phyloP scores from a whole-genome alignment of 2,329 filamentous ascomycete genomes.

The Colletotrichum lentis region DNA sequence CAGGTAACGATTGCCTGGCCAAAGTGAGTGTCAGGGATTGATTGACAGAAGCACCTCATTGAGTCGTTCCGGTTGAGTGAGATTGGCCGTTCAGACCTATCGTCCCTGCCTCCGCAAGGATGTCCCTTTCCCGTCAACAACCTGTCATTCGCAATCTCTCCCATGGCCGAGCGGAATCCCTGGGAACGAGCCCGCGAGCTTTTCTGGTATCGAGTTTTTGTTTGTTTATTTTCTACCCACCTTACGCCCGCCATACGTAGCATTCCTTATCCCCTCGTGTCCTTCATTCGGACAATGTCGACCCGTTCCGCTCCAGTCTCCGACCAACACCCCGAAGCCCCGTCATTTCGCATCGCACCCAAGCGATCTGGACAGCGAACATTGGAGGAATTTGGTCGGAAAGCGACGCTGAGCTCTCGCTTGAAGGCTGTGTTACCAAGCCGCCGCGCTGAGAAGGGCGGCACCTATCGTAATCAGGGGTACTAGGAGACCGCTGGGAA shows the following conservation, averaged over 20 bases:
- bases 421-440: constrained; percentile 58
- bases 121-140: constrained; percentile 16
- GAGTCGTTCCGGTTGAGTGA: background rate
- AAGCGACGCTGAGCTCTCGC: constrained; percentile 50
- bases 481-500: constrained; percentile 43
- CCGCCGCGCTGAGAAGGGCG: constrained; percentile 59
- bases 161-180: constrained; percentile 5
- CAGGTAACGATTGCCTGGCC: background rate
- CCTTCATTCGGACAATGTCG: constrained; percentile 17
- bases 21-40: background rate
- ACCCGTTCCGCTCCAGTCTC: constrained; percentile 10
- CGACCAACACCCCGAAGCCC: constrained; percentile 4
- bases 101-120: constrained; percentile 9
- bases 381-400: background rate
- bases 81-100: background rate
- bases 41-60: background rate
- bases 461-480: constrained; percentile 52
- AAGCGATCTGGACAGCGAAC: background rate
- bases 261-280: constrained; percentile 3
- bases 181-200: background rate
- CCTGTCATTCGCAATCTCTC: constrained; percentile 5
- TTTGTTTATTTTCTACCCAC: constrained; percentile 27
- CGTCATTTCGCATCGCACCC: constrained; percentile 18
- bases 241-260: background rate
- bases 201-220: background rate